Evolutionary conservation across 495 filamentous ascomycete species (phyloP).

Genomic region (Penicillium psychrofluorescens): DNA sequence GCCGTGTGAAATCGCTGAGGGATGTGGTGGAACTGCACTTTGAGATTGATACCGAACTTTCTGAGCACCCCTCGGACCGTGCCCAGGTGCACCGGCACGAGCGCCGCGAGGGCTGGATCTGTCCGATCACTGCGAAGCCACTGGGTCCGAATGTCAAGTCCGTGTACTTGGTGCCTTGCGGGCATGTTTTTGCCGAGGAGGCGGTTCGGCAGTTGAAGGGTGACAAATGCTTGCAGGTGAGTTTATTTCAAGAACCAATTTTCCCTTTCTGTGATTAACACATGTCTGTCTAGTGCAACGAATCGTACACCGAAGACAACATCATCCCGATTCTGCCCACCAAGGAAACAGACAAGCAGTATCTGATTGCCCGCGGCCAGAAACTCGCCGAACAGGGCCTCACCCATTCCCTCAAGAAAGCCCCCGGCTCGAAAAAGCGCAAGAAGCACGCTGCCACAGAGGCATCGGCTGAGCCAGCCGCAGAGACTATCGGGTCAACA

Average conservation of each 20-base stretch:
- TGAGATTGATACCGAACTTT: constrained; percentile 43
- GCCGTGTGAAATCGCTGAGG: constrained; percentile 68
- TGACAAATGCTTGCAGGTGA: constrained; percentile 54
- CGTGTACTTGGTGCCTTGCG: constrained; percentile 90
- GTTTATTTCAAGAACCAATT: constrained; percentile 2
- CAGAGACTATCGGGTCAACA: constrained; percentile 1
- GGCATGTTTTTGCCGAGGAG: constrained; percentile 85
- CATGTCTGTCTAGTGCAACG: constrained; percentile 50
- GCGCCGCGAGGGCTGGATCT: constrained; percentile 60
- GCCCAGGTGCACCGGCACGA: constrained; percentile 22
- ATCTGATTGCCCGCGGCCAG: constrained; percentile 54
- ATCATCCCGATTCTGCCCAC: constrained; percentile 76
- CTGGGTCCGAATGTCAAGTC: constrained; percentile 72
- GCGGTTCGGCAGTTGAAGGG: constrained; percentile 72
- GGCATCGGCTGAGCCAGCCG: constrained; percentile 3
- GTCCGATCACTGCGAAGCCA: constrained; percentile 81
- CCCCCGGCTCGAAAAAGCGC: constrained; percentile 60
- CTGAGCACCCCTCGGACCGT: constrained; percentile 21
- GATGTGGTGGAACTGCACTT: constrained; percentile 90
- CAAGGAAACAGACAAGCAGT: constrained; percentile 60
- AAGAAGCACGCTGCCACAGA: constrained; percentile 45
- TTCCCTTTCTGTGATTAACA: neutral
- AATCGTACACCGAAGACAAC: constrained; percentile 66
- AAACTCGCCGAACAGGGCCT: constrained; percentile 62
- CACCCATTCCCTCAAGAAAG: constrained; percentile 85